These are phyloP conservation scores for Annulohypoxylon stygium DNA, from an alignment of 495 filamentous ascomycete genomes.

Conservation along the genomic window DNA sequence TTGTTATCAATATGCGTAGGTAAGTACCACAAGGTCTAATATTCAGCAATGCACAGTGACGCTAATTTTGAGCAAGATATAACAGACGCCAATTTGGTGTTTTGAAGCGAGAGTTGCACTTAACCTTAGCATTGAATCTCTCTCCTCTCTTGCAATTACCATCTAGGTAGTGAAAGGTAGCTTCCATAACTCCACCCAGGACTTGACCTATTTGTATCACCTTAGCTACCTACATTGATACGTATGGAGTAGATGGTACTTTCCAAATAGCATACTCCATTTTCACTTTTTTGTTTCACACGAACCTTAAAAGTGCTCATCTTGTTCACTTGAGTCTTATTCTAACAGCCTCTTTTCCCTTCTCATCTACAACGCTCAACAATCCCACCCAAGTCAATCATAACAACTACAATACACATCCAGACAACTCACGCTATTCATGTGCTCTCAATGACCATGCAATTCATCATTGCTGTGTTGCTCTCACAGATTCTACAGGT, in stretches of 20 bases:
- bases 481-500: neutral
- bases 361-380: conserved; percentile 1
- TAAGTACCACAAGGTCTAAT: neutral
- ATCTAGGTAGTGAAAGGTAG: neutral
- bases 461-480: neutral
- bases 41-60: neutral
- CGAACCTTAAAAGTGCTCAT: neutral
- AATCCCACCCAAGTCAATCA: neutral
- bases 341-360: neutral
- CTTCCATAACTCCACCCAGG: neutral
- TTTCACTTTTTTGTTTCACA: neutral
- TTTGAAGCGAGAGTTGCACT: neutral
- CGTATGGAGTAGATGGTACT: neutral
- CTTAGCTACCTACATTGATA: neutral
- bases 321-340: neutral
- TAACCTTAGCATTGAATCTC: neutral
- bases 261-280: neutral
- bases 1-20: neutral
- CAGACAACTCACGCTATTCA: neutral
- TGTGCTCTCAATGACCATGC: neutral
- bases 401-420: neutral
- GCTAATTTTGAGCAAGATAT: neutral
- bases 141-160: neutral
- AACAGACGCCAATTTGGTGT: neutral
- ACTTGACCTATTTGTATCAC: neutral